phyloP scores from a whole-genome alignment of 2,329 filamentous ascomycete species.

The Monosporascus cannonballus region DNA sequence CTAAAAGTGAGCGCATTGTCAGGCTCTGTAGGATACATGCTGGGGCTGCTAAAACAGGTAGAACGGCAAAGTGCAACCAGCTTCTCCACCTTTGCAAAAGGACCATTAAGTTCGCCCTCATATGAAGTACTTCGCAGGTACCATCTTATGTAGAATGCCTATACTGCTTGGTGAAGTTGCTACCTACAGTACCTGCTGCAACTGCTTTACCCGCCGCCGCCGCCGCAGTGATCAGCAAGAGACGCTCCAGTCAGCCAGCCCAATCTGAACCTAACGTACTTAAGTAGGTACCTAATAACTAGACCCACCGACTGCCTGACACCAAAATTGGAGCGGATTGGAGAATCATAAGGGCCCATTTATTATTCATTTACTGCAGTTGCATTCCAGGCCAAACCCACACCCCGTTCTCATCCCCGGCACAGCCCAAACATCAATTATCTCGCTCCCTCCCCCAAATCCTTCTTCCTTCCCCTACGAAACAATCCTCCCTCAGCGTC shows the following conservation, averaged over 20 bases:
- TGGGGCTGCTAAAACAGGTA: too few species aligned
- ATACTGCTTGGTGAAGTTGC: too few species aligned
- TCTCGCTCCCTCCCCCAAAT: neutral
- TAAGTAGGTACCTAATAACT: neutral
- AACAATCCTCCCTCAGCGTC: neutral
- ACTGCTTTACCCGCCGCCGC: too few species aligned
- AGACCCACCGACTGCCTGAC: neutral
- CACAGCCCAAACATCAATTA: neutral
- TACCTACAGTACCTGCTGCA: too few species aligned
- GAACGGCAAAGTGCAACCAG: too few species aligned
- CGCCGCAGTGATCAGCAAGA: neutral
- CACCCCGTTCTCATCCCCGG: too few species aligned
- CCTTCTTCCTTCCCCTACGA: neutral
- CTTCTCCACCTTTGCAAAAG: too few species aligned
- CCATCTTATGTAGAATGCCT: too few species aligned
- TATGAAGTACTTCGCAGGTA: too few species aligned
- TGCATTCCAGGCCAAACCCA: neutral
- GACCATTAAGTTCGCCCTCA: too few species aligned
- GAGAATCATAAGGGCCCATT: neutral
- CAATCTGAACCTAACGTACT: neutral
- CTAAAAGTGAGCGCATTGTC: too few species aligned
- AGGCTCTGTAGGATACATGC: too few species aligned
- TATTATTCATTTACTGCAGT: neutral
- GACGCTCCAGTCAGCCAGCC: neutral
- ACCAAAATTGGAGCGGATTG: neutral